Percentiles rank a stretch among this genome's conserved stretches.
phyloP scores from a whole-genome alignment of 768 basidiomycete genomes.

The Leccinum subtestaceum region DNA sequence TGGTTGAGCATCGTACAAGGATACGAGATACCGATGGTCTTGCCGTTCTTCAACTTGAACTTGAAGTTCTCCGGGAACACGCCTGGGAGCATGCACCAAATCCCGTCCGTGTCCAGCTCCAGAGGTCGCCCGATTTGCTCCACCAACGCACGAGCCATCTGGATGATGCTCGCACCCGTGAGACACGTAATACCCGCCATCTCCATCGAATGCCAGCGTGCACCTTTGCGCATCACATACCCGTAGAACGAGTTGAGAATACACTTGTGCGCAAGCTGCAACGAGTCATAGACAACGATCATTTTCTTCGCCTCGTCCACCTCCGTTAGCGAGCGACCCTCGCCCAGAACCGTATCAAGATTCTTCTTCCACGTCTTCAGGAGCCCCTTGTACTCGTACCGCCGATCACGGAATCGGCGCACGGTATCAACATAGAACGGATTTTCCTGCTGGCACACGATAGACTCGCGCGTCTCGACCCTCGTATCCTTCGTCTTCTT shows the following conservation, averaged over 20 bases:
- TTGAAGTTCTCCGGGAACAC: conserved; percentile 98
- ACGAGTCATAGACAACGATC: conserved; percentile 97
- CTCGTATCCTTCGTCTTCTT: conserved; percentile 98
- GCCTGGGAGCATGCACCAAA: conserved; percentile 99
- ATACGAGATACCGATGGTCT: conserved; percentile 87
- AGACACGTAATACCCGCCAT: conserved; percentile 99
- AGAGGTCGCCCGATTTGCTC: conserved; percentile 97
- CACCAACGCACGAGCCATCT: conserved; percentile 96
- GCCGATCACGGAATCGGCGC: conserved; percentile 91
- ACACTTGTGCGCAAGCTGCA: conserved; percentile 98
- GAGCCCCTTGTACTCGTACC: conserved; percentile 98
- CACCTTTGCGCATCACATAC: conserved; percentile 99
- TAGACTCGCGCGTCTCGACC: conserved; percentile 88
- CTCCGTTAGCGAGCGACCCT: conserved; percentile 74
- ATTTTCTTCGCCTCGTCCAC: conserved; percentile 98
- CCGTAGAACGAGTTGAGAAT: conserved; percentile 99
- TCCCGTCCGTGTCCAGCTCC: conserved; percentile 97
- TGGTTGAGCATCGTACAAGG: conserved; percentile 99
- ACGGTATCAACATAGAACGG: conserved; percentile 99
- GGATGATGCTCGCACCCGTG: conserved; percentile 96
- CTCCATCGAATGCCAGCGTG: conserved; percentile 99
- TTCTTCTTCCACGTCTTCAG: conserved; percentile 99
- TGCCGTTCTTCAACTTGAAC: conserved; percentile 86
- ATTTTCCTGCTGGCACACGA: conserved; percentile 96
- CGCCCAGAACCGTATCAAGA: conserved; percentile 69